Conservation (phyloP, 345 rosid genomes). For the Rhizophora mangle region DNA sequence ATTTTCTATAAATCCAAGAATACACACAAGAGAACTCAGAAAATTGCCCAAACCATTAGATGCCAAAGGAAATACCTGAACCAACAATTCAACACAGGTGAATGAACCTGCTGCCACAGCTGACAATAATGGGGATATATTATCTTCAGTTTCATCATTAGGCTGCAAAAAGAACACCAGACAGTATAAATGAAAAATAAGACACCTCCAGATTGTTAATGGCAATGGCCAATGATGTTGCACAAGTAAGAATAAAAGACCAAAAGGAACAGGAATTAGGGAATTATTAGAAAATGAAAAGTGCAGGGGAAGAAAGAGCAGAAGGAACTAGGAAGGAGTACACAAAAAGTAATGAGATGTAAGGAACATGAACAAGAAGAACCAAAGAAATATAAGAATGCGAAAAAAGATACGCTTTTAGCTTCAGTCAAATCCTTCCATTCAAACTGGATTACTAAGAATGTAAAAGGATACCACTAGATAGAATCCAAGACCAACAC, state of each 20-base stretch:
- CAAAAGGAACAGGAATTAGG: not conserved
- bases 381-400: not conserved
- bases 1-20: not conserved
- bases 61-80: slow-evolving; percentile 51
- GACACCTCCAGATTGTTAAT: not conserved
- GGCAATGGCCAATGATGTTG: not conserved
- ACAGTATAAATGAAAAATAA: not conserved
- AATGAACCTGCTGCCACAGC: slow-evolving; percentile 90
- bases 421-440: too few relatives aligned
- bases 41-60: not conserved
- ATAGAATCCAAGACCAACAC: too few relatives aligned
- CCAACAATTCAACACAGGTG: slow-evolving; percentile 62
- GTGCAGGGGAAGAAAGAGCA: not conserved
- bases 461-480: too few relatives aligned
- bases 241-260: not conserved
- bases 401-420: too few relatives aligned
- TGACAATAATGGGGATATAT: slow-evolving; percentile 75
- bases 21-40: not conserved
- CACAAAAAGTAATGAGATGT: not conserved
- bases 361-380: not conserved
- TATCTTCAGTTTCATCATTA: slow-evolving; percentile 82
- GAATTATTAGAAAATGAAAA: not conserved
- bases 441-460: too few relatives aligned
- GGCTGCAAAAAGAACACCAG: slow-evolving; percentile 52
- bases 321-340: not conserved